These are phyloP conservation scores for Macroventuria anomochaeta DNA, from an alignment of 2,329 filamentous ascomycete genomes.

Conservation along the genomic window DNA sequence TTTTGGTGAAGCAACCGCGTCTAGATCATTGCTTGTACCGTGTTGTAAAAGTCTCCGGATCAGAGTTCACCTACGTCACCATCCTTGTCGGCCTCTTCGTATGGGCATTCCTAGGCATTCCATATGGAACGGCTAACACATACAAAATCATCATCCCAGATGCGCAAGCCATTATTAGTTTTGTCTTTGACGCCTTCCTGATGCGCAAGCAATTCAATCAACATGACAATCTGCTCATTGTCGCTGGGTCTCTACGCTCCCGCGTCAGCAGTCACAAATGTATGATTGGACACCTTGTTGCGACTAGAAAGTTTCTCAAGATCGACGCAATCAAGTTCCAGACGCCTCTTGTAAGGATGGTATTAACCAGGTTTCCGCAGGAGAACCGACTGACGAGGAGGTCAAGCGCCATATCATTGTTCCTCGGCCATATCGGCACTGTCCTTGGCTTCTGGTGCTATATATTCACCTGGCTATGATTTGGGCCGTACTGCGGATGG, in stretches of 20 bases:
- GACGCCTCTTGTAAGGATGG: not conserved
- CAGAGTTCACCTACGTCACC: constrained; percentile 1
- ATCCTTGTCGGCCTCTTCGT: constrained; percentile 1
- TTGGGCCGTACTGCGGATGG: constrained; percentile 8
- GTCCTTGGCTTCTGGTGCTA: constrained; percentile 6
- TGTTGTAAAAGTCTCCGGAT: constrained; percentile 8
- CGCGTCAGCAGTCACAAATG: constrained; percentile 8
- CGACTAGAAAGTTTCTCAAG: not conserved
- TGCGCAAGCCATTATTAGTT: constrained; percentile 8
- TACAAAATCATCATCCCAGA: constrained; percentile 13
- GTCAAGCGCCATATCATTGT: not conserved
- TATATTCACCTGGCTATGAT: constrained; percentile 7
- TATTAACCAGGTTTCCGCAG: not conserved
- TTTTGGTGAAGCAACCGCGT: not conserved
- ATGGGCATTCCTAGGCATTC: constrained; percentile 11
- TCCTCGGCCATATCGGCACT: constrained; percentile 8
- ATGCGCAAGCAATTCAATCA: constrained; percentile 15
- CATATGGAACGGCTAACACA: not conserved
- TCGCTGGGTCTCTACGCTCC: constrained; percentile 6
- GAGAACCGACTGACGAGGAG: not conserved
- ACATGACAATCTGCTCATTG: constrained; percentile 12
- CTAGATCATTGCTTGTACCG: constrained; percentile 9
- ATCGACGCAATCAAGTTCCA: not conserved
- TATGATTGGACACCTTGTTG: constrained; percentile 3
- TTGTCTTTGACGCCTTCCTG: constrained; percentile 10